Base-by-base conservation (phyloP, 225 moss, liverwort and hornwort species). In the Physcomitrellopsis africana region DNA sequence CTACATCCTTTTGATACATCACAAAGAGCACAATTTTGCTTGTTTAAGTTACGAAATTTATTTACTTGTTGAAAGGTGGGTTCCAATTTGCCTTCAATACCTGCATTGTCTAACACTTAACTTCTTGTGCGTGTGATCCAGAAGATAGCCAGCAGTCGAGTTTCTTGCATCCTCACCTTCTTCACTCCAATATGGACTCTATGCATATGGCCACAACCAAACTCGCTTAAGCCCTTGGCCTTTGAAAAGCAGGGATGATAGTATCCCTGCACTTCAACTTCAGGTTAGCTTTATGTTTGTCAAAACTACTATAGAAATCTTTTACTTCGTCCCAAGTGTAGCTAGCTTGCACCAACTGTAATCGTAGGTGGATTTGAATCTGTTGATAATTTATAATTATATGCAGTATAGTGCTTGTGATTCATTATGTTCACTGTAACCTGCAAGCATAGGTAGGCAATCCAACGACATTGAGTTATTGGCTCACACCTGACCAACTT, bases 241-340 rank as follows among this genome's bases (percentile, higher is more conserved):
- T 73, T 29, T 70, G 52, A 78, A 75, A 58, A 70, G 66, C 79
- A 51, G 82, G 56, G 72, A 74, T 58, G 85, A 83, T 62, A 54
- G 2, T 58, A 77, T 82, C 27, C 73, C 92, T 60, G 75, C 81
- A 58, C 88, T 92, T 65, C 94, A 92, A 53, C 57, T 86, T 22
- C 92, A 89, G 81, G 89, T 91, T 48, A 71, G 74, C 80, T 29
- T 6, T 46, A 45, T 41, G 11, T 58, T n/a, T 27, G 48, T 56
- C 63, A 22, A 49, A 13, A 10, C 20, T 4, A 14, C 53, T 47
- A 8, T 23, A 13, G 1, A 17, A 64, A 20, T 20, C 17, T 58
- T 55, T 29, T 14, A 20, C 20, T 62, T 29, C 2, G 9, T 65
- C 23, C 27, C 0, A 65, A 68, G 60, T 60, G 51, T 51, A 60